Evolutionary conservation across 140 eudicot species (phyloP).

Genomic region (Flaveria floridana): DNA sequence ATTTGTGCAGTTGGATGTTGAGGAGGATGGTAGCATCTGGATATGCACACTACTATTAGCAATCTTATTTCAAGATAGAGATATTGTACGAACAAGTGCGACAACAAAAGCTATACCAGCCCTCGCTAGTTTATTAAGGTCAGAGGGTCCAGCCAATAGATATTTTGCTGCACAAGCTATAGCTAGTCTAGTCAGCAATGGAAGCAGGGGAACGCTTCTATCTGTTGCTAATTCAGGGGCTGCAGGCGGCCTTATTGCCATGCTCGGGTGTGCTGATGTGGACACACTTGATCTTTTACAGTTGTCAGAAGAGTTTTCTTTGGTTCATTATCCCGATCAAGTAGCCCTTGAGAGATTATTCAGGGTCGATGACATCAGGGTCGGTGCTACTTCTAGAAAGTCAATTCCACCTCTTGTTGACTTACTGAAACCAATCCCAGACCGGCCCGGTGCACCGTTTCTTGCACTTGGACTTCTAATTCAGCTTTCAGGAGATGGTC

Average conservation of each 20-base stretch:
- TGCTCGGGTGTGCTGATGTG: constrained; percentile 87
- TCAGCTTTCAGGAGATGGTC: constrained; percentile 76
- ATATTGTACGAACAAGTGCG: constrained; percentile 75
- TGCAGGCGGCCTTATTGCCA: constrained; percentile 80
- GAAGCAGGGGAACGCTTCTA: constrained; percentile 97
- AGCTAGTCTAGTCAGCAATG: constrained; percentile 90
- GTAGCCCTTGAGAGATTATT: constrained; percentile 88
- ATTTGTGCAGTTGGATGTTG: constrained; percentile 41
- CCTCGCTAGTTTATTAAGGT: constrained; percentile 74
- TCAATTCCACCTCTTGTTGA: constrained; percentile 96
- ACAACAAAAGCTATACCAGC: constrained; percentile 85
- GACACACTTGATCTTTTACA: constrained; percentile 71
- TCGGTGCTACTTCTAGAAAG: constrained; percentile 93
- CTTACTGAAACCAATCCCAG: constrained; percentile 91
- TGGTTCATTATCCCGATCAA: constrained; percentile 86
- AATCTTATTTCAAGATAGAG: constrained; percentile 82
- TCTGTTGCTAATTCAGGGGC: constrained; percentile 98
- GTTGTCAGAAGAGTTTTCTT: constrained; percentile 71
- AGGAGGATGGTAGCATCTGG: constrained; percentile 83
- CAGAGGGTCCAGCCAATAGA: constrained; percentile 77
- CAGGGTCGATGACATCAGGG: constrained; percentile 90
- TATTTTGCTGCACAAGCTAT: constrained; percentile 94
- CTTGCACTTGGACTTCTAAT: constrained; percentile 86
- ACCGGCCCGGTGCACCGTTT: constrained; percentile 96
- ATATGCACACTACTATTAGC: constrained; percentile 75